Conservation (phyloP, 306 rosid species). For the Sphenostylis stenocarpa region DNA sequence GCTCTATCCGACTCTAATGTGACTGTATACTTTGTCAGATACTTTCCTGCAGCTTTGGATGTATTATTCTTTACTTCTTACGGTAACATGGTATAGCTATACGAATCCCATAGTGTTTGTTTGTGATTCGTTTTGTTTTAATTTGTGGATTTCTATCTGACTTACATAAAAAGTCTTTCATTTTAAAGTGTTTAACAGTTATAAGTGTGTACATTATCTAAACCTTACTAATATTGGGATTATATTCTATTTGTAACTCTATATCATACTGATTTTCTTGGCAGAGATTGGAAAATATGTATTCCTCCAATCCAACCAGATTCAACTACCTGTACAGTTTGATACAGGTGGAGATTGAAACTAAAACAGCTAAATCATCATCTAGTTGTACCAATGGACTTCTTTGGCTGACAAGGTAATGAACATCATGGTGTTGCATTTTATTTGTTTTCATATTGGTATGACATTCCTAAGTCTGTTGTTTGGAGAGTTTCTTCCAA, state of each 20-base stretch:
- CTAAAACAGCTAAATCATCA: conserved; percentile 80
- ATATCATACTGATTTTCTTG: conserved; percentile 31
- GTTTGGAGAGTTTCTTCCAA: neutral
- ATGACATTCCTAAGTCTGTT: conserved; percentile 20
- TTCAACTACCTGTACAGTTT: conserved; percentile 73
- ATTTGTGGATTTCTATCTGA: neutral
- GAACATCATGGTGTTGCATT: conserved; percentile 10
- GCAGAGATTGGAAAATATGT: conserved; percentile 87
- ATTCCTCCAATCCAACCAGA: conserved; percentile 53
- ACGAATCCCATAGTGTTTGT: neutral
- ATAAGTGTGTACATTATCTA: neutral
- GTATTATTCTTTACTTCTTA: neutral
- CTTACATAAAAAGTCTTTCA: neutral
- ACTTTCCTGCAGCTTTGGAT: conserved; percentile 12
- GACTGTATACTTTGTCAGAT: neutral
- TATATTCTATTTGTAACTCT: conserved; percentile 11
- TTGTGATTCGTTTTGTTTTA: neutral
- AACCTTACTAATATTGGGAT: neutral
- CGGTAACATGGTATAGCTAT: neutral
- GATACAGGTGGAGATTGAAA: conserved; percentile 78
- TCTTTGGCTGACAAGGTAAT: conserved; percentile 98
- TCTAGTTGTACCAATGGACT: conserved; percentile 98
- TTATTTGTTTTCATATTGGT: conserved; percentile 3
- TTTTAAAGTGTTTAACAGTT: neutral
- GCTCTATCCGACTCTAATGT: neutral